Evolutionary conservation across 2,329 filamentous ascomycete genomes (phyloP).

Genomic region (Leptographium galeiforme): DNA sequence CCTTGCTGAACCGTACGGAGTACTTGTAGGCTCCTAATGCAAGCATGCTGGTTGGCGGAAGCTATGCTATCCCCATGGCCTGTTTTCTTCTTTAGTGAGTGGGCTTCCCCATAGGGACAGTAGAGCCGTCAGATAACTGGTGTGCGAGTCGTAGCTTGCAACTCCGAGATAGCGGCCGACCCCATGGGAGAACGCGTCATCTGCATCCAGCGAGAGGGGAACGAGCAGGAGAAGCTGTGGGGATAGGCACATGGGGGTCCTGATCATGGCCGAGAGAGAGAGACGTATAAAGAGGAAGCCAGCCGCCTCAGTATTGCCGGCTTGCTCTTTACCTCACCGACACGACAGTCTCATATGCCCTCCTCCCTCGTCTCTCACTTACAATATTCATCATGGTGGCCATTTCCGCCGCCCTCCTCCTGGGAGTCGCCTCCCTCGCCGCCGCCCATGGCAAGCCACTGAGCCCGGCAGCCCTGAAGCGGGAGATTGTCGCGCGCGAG

Average conservation of each 20-base stretch:
- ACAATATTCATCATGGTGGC: conserved; percentile 10
- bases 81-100: not conserved
- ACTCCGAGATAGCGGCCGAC: not conserved
- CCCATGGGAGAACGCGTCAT: not conserved
- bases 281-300: not conserved
- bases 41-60: not conserved
- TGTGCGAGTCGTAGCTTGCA: not conserved
- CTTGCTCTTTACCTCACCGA: not conserved
- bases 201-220: not conserved
- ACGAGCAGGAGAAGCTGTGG: not conserved
- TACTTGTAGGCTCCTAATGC: not conserved
- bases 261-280: not conserved
- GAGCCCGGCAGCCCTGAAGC: conserved; percentile 17
- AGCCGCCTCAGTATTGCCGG: not conserved
- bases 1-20: not conserved
- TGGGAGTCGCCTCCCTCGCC: not conserved
- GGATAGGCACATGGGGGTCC: not conserved
- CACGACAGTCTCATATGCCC: not conserved
- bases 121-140: not conserved
- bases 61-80: not conserved
- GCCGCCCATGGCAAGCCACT: conserved; percentile 18
- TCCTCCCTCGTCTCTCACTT: not conserved
- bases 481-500: conserved; percentile 21
- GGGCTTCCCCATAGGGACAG: not conserved
- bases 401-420: conserved; percentile 14